These are phyloP conservation scores for Trametes cinnabarina DNA, from an alignment of 768 basidiomycete genomes.

Conservation along the genomic window DNA sequence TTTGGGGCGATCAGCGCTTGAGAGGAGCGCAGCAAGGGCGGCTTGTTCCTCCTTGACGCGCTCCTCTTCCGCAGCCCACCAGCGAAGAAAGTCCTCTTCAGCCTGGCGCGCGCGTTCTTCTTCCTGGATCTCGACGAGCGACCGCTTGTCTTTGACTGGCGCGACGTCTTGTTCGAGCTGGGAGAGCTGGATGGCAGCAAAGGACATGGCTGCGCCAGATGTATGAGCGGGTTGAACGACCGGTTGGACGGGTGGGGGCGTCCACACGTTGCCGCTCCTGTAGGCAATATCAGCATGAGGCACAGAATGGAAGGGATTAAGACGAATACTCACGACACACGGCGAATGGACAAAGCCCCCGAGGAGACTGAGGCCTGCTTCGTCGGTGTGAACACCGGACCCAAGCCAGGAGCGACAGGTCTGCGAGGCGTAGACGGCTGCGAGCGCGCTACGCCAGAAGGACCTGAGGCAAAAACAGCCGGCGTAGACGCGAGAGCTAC, in stretches of 20 bases:
- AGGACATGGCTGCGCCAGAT: slow-evolving; percentile 48
- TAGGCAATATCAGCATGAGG: slow-evolving; percentile 1
- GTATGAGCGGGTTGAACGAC: slow-evolving; percentile 32
- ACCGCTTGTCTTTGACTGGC: slow-evolving; percentile 51
- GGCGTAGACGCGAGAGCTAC: background rate
- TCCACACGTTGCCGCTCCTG: slow-evolving; percentile 63
- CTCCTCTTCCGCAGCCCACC: slow-evolving; percentile 88
- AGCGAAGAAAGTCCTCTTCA: slow-evolving; percentile 80
- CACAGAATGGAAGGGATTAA: background rate
- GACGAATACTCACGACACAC: slow-evolving; percentile 47
- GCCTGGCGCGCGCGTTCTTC: slow-evolving; percentile 67
- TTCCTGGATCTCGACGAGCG: slow-evolving; percentile 80
- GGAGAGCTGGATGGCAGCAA: slow-evolving; percentile 80
- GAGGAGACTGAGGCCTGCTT: slow-evolving; percentile 39
- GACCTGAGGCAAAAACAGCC: background rate
- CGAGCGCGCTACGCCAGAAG: background rate
- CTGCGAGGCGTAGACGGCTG: slow-evolving; percentile 26
- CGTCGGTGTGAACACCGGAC: slow-evolving; percentile 64
- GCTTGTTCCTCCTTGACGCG: slow-evolving; percentile 53
- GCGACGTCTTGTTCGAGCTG: slow-evolving; percentile 56
- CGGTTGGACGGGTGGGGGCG: slow-evolving; percentile 50
- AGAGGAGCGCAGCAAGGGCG: slow-evolving; percentile 5
- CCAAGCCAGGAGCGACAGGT: slow-evolving; percentile 42
- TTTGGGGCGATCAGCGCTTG: background rate
- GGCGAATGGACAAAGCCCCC: slow-evolving; percentile 35